Percentiles rank a stretch among this genome's conserved stretches.
These are phyloP conservation scores for Thelonectria discophora DNA, from an alignment of 2,329 filamentous ascomycete species.

Conservation along the genomic window DNA sequence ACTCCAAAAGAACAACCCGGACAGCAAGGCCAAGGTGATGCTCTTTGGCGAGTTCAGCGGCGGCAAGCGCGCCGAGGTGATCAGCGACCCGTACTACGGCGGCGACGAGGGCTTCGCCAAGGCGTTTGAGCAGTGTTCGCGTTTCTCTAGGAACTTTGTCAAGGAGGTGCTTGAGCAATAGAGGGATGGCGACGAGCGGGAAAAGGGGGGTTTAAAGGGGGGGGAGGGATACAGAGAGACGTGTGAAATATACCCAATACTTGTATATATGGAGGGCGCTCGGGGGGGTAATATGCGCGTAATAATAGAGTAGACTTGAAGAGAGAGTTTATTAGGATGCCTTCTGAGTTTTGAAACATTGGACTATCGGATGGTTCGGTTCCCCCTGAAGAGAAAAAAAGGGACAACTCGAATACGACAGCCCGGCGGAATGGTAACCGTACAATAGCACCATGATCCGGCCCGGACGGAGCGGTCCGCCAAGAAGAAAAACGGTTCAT, in stretches of 20 bases:
- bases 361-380: not conserved
- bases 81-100: constrained; percentile 95
- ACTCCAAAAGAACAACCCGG: constrained; percentile 65
- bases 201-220: constrained; percentile 8
- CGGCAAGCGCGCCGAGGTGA: constrained; percentile 70
- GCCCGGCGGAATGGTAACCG: constrained; percentile 2
- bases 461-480: constrained; percentile 25
- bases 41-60: constrained; percentile 87
- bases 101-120: constrained; percentile 80
- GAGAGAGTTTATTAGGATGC: not conserved
- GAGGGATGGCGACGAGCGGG: not conserved
- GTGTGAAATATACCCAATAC: constrained; percentile 39
- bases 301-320: constrained; percentile 22
- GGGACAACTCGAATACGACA: not conserved
- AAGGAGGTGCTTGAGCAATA: constrained; percentile 56
- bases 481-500: constrained; percentile 9
- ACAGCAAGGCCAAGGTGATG: constrained; percentile 72
- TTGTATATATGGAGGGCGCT: constrained; percentile 28
- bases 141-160: constrained; percentile 82
- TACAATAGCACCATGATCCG: constrained; percentile 9
- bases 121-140: constrained; percentile 84
- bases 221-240: constrained; percentile 4
- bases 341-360: not conserved
- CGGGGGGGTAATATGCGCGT: constrained; percentile 2
- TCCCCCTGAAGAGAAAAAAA: constrained; percentile 11